A percentile compares a stretch with the other conserved stretches of the same genome.
Evolutionary conservation across 2,329 filamentous ascomycete species (phyloP).

Genomic region (Phoma sp.): DNA sequence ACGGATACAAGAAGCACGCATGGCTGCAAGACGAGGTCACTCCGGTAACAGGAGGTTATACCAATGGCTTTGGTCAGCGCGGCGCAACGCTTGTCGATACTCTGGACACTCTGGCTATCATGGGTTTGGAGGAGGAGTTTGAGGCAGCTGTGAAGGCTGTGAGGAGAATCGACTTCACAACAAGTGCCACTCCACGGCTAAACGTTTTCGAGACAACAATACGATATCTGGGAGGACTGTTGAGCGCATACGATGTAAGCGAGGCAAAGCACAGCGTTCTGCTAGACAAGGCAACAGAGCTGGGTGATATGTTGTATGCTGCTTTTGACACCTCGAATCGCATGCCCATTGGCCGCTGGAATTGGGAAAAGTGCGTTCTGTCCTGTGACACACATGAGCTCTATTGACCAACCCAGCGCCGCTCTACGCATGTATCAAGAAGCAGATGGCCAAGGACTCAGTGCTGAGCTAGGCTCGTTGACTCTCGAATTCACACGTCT

Average conservation of each 20-base stretch:
- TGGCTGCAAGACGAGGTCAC: slow-evolving; percentile 62
- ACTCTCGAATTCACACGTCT: slow-evolving; percentile 50
- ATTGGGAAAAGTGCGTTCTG: slow-evolving; percentile 44
- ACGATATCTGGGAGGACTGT: slow-evolving; percentile 47
- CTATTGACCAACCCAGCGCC: slow-evolving; percentile 32
- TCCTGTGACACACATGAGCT: neutral
- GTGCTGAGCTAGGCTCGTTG: slow-evolving; percentile 48
- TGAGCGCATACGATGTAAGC: slow-evolving; percentile 48
- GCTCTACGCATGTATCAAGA: slow-evolving; percentile 39
- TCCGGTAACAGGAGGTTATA: slow-evolving; percentile 57
- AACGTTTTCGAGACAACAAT: slow-evolving; percentile 53
- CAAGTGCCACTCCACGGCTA: slow-evolving; percentile 42
- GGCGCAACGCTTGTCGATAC: slow-evolving; percentile 66
- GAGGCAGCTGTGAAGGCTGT: slow-evolving; percentile 59
- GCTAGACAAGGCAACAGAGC: slow-evolving; percentile 48
- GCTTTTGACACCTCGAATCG: slow-evolving; percentile 54
- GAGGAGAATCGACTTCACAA: slow-evolving; percentile 61
- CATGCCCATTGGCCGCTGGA: slow-evolving; percentile 50
- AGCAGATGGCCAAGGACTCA: slow-evolving; percentile 39
- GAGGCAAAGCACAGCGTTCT: slow-evolving; percentile 44
- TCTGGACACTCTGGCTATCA: slow-evolving; percentile 68
- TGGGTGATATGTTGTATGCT: slow-evolving; percentile 53
- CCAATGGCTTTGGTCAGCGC: slow-evolving; percentile 61
- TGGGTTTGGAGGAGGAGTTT: slow-evolving; percentile 65
- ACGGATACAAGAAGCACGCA: slow-evolving; percentile 59